A percentile compares a stretch with the other conserved stretches of the same genome.
phyloP scores from a whole-genome alignment of 2,329 filamentous ascomycete species.

The Colletotrichum truncatum region DNA sequence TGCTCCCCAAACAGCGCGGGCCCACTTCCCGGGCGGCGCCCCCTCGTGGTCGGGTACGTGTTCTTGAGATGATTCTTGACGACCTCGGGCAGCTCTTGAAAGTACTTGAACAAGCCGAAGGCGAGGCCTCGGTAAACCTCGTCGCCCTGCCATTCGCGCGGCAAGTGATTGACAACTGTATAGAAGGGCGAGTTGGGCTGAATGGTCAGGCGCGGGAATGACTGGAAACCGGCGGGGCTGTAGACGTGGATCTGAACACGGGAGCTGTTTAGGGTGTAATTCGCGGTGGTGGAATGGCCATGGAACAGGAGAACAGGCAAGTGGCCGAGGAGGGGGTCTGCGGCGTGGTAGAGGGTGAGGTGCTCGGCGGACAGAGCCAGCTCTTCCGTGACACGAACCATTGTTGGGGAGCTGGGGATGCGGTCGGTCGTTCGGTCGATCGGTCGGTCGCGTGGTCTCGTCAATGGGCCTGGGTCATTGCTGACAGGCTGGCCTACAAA shows the following conservation, averaged over 20 bases:
- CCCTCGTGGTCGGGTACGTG: slow-evolving; percentile 61
- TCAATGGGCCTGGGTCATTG: slow-evolving; percentile 38
- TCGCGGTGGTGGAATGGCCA: slow-evolving; percentile 88
- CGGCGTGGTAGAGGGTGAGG: slow-evolving; percentile 88
- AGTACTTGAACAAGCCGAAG: slow-evolving; percentile 94
- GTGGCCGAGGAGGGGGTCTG: slow-evolving; percentile 84
- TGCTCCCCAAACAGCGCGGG: slow-evolving; percentile 85
- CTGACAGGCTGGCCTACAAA: slow-evolving; percentile 23
- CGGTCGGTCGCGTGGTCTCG: slow-evolving; percentile 30
- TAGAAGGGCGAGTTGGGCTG: slow-evolving; percentile 94
- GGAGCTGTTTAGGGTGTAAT: slow-evolving; percentile 87
- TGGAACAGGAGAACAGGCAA: slow-evolving; percentile 90
- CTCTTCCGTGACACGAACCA: slow-evolving; percentile 85
- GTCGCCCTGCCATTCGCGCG: slow-evolving; percentile 94
- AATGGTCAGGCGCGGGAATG: slow-evolving; percentile 90
- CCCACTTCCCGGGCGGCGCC: slow-evolving; percentile 69
- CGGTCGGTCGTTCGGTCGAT: slow-evolving; percentile 18
- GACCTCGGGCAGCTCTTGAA: slow-evolving; percentile 81
- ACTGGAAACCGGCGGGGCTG: slow-evolving; percentile 87
- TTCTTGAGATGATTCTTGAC: slow-evolving; percentile 78
- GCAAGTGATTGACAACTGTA: slow-evolving; percentile 86
- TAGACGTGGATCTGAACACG: slow-evolving; percentile 95
- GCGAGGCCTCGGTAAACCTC: slow-evolving; percentile 91
- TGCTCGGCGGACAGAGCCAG: slow-evolving; percentile 82
- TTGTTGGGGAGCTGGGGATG: slow-evolving; percentile 55